Evolutionary conservation across 352 stramenopile species (phyloP).

Genomic region (Thraustotheca clavata): DNA sequence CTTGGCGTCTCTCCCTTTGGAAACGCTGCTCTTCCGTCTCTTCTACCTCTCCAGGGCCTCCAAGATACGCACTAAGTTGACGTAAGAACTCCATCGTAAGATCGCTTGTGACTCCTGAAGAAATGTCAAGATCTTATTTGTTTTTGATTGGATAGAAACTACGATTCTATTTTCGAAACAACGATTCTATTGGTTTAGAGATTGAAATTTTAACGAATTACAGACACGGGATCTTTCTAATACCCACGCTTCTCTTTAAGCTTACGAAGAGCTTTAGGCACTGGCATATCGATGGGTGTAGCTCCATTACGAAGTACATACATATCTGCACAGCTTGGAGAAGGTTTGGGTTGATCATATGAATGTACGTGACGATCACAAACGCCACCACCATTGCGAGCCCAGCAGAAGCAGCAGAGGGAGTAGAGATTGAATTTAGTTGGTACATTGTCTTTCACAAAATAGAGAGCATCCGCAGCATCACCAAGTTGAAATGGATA

Average conservation of each 20-base stretch:
- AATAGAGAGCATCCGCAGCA: slow-evolving; percentile 58
- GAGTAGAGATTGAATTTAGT: slow-evolving; percentile 87
- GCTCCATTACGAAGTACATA: slow-evolving; percentile 6
- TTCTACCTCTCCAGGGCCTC: slow-evolving; percentile 35
- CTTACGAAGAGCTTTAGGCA: slow-evolving; percentile 13
- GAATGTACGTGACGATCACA: slow-evolving; percentile 43
- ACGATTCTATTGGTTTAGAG: neutral
- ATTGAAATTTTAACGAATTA: neutral
- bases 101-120: neutral
- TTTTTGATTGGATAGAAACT: neutral
- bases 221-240: slow-evolving; percentile 5
- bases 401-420: slow-evolving; percentile 61
- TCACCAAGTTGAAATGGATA: slow-evolving; percentile 71
- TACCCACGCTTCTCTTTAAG: slow-evolving; percentile 20
- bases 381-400: slow-evolving; percentile 67
- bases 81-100: slow-evolving; percentile 36
- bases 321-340: neutral
- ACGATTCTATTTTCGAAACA: neutral
- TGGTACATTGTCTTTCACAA: slow-evolving; percentile 70
- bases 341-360: neutral
- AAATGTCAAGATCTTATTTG: neutral
- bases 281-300: neutral
- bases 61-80: slow-evolving; percentile 39
- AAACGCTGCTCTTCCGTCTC: slow-evolving; percentile 47
- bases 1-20: slow-evolving; percentile 35